Percentiles rank a stretch among this genome's conserved stretches.
Evolutionary conservation across 1,284 basidiomycete species (phyloP).

Genomic region (Takashimella tepidaria): DNA sequence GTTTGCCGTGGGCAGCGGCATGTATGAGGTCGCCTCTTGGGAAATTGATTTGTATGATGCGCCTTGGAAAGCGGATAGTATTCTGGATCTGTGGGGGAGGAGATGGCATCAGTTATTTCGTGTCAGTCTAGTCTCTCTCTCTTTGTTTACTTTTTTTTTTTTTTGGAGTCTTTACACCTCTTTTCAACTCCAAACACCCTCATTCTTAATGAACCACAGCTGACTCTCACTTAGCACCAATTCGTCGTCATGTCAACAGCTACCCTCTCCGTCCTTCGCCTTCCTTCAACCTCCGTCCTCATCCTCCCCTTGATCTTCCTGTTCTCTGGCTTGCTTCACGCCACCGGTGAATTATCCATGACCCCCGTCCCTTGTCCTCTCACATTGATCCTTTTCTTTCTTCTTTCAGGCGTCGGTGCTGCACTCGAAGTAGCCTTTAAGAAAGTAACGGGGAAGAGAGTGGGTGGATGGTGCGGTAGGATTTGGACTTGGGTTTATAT

Average conservation of each 20-base stretch:
- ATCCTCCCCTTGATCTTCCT: slow-evolving; percentile 36
- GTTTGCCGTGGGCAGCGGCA: slow-evolving; percentile 16
- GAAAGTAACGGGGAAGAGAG: slow-evolving; percentile 24
- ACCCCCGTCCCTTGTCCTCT: slow-evolving; percentile 30
- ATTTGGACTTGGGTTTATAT: slow-evolving; percentile 38
- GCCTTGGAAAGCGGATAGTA: slow-evolving; percentile 35
- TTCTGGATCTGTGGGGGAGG: slow-evolving; percentile 46
- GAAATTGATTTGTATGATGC: slow-evolving; percentile 38
- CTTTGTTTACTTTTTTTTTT: too few species aligned
- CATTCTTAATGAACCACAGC: not conserved
- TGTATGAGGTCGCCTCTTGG: slow-evolving; percentile 38
- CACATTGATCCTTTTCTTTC: slow-evolving; percentile 34
- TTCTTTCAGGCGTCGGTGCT: slow-evolving; percentile 33
- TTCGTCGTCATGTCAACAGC: slow-evolving; percentile 35
- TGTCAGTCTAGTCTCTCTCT: slow-evolving; percentile 21
- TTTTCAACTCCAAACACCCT: too few species aligned
- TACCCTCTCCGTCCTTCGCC: slow-evolving; percentile 18
- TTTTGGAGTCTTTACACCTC: too few species aligned
- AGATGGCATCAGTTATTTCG: slow-evolving; percentile 47
- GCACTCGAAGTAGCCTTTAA: slow-evolving; percentile 13
- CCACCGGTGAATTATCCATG: slow-evolving; percentile 36
- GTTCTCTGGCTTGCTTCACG: slow-evolving; percentile 40
- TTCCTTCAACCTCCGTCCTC: slow-evolving; percentile 19
- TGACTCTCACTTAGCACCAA: slow-evolving; percentile 26
- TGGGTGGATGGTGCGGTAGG: slow-evolving; percentile 34